phyloP scores from a whole-genome alignment of 805 yeast genomes.

The Suhomyces kilbournensis region DNA sequence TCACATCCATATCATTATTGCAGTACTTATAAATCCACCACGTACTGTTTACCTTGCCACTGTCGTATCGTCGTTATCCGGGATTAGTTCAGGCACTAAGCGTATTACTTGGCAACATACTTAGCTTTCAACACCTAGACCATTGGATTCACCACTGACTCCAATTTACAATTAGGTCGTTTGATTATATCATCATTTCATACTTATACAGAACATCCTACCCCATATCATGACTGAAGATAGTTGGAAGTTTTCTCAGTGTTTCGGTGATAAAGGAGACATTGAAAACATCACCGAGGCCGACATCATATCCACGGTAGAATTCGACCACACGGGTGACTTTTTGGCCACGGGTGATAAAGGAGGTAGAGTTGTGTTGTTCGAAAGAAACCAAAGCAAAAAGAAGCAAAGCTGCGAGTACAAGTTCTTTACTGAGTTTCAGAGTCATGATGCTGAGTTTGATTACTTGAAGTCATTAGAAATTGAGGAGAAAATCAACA shows the following conservation, averaged over 20 bases:
- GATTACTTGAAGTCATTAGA: conserved; percentile 94
- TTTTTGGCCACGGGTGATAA: conserved; percentile 97
- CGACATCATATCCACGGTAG: conserved; percentile 95
- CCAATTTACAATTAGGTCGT: neutral
- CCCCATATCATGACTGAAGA: conserved; percentile 26
- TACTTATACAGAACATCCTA: neutral
- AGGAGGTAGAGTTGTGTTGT: conserved; percentile 96
- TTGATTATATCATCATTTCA: neutral
- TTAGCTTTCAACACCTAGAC: neutral
- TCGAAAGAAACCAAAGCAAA: conserved; percentile 78
- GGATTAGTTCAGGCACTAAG: neutral
- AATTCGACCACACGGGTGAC: conserved; percentile 92
- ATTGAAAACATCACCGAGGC: conserved; percentile 94
- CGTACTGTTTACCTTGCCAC: neutral
- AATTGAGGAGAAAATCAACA: conserved; percentile 96
- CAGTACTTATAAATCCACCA: neutral
- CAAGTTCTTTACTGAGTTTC: conserved; percentile 94
- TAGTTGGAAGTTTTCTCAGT: conserved; percentile 86
- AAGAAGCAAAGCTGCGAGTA: conserved; percentile 76
- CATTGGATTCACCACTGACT: neutral
- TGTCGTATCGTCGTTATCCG: neutral
- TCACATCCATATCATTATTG: neutral
- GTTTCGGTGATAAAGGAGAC: conserved; percentile 98
- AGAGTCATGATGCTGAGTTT: conserved; percentile 97
- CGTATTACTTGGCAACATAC: neutral